phyloP scores from a whole-genome alignment of 805 yeast genomes.

The Kluyveromyces wickerhamii region DNA sequence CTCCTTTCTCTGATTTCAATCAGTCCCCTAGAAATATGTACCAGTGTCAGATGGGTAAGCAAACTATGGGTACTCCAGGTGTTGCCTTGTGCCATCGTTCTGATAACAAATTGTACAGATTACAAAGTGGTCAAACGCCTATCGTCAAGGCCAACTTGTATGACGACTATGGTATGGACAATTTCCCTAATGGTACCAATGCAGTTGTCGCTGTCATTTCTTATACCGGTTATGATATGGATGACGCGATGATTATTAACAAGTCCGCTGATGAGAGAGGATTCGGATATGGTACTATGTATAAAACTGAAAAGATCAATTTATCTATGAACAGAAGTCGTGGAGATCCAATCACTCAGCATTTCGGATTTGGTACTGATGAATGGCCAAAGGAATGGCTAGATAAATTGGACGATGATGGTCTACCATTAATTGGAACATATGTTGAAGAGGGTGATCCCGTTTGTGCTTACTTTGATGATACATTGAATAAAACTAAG shows the following conservation, averaged over 20 bases:
- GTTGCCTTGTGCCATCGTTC: slow-evolving; percentile 88
- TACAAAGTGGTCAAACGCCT: slow-evolving; percentile 96
- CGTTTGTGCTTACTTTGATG: slow-evolving; percentile 86
- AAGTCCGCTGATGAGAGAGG: slow-evolving; percentile 98
- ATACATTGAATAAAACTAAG: slow-evolving; percentile 81
- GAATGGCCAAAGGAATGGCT: slow-evolving; percentile 91
- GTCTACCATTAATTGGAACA: slow-evolving; percentile 83
- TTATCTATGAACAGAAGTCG: slow-evolving; percentile 67
- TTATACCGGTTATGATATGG: slow-evolving; percentile 99
- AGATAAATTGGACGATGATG: slow-evolving; percentile 82
- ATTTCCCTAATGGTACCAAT: slow-evolving; percentile 96
- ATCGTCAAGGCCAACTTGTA: slow-evolving; percentile 89
- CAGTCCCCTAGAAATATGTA: slow-evolving; percentile 99
- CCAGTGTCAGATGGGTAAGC: slow-evolving; percentile 99
- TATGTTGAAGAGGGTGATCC: slow-evolving; percentile 94
- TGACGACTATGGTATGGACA: slow-evolving; percentile 96
- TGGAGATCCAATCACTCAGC: slow-evolving; percentile 92
- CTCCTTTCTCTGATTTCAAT: slow-evolving; percentile 97
- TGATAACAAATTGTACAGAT: slow-evolving; percentile 86
- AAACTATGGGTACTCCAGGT: slow-evolving; percentile 99
- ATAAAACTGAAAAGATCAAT: slow-evolving; percentile 89
- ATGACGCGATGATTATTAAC: slow-evolving; percentile 97
- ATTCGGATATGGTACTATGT: slow-evolving; percentile 94
- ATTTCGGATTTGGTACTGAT: slow-evolving; percentile 89
- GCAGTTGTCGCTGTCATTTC: slow-evolving; percentile 99